Percentiles rank a stretch among this genome's conserved stretches.
These are phyloP conservation scores for Rutstroemia sp. DNA, from an alignment of 2,329 filamentous ascomycete species.

Conservation along the genomic window DNA sequence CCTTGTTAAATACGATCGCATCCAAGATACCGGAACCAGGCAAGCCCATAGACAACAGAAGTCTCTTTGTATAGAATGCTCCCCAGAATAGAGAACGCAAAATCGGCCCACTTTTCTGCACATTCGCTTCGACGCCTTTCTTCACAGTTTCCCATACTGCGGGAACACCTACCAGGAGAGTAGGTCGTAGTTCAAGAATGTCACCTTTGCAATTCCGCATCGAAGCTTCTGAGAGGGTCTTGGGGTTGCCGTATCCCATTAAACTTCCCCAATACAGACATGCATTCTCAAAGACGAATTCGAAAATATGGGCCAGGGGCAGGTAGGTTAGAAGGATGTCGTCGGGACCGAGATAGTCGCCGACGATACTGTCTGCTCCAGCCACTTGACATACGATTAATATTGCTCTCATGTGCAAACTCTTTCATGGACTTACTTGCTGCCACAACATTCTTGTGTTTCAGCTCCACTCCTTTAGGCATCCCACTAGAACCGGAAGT, in stretches of 20 bases:
- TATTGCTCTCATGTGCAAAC: not conserved
- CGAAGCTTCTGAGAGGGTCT: constrained; percentile 78
- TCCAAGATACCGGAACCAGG: constrained; percentile 67
- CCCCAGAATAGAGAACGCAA: constrained; percentile 70
- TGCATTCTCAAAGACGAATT: constrained; percentile 91
- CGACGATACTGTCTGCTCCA: constrained; percentile 72
- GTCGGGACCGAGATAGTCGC: constrained; percentile 66
- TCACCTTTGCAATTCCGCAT: constrained; percentile 89
- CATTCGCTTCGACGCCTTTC: constrained; percentile 72
- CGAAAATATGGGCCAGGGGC: constrained; percentile 90
- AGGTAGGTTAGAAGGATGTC: constrained; percentile 86
- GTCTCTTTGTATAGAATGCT: constrained; percentile 45
- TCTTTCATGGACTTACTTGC: constrained; percentile 47
- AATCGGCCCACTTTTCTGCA: constrained; percentile 60
- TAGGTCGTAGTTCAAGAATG: constrained; percentile 85
- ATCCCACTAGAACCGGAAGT: constrained; percentile 86
- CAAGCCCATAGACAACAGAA: constrained; percentile 39
- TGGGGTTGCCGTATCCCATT: constrained; percentile 87
- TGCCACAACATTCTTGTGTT: constrained; percentile 76
- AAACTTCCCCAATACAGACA: constrained; percentile 84
- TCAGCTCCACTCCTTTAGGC: constrained; percentile 83
- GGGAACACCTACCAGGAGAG: constrained; percentile 87
- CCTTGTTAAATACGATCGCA: constrained; percentile 78
- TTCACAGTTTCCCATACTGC: constrained; percentile 96
- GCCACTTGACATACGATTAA: constrained; percentile 46